Evolutionary conservation across 2,329 filamentous ascomycete species (phyloP).

Genomic region (Ceratocystis alfenasii): DNA sequence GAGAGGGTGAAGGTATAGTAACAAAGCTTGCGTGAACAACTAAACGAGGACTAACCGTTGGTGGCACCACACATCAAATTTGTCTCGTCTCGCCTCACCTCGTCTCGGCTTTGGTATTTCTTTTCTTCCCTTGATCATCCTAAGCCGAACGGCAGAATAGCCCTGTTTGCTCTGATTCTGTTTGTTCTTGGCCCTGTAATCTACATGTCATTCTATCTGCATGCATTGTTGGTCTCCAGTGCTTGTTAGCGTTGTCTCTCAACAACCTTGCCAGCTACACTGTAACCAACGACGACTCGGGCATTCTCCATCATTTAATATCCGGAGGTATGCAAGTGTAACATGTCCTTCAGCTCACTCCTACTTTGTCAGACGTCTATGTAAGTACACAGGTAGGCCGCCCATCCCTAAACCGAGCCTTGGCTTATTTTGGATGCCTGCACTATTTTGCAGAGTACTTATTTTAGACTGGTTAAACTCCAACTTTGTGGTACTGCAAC

Average conservation of each 20-base stretch:
- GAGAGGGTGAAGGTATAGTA: background rate
- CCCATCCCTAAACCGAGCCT: background rate
- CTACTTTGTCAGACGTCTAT: background rate
- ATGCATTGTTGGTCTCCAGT: background rate
- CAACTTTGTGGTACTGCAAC: background rate
- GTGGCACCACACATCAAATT: background rate
- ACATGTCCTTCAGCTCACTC: background rate
- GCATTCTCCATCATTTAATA: background rate
- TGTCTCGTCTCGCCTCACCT: background rate
- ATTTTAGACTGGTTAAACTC: background rate
- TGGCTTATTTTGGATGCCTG: background rate
- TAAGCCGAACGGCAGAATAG: background rate
- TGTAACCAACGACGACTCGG: background rate
- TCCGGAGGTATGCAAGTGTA: background rate
- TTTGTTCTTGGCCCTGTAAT: too few species aligned
- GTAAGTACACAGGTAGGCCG: background rate
- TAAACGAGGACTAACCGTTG: background rate
- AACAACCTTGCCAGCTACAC: background rate
- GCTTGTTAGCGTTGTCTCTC: background rate
- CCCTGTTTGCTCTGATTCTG: background rate
- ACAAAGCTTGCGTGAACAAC: background rate
- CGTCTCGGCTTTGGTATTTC: background rate
- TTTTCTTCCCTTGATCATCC: background rate
- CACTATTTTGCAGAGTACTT: background rate
- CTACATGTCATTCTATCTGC: too few species aligned